Evolutionary conservation across 2,329 filamentous ascomycete species (phyloP).

Genomic region (Colletotrichum lindemuthianum): DNA sequence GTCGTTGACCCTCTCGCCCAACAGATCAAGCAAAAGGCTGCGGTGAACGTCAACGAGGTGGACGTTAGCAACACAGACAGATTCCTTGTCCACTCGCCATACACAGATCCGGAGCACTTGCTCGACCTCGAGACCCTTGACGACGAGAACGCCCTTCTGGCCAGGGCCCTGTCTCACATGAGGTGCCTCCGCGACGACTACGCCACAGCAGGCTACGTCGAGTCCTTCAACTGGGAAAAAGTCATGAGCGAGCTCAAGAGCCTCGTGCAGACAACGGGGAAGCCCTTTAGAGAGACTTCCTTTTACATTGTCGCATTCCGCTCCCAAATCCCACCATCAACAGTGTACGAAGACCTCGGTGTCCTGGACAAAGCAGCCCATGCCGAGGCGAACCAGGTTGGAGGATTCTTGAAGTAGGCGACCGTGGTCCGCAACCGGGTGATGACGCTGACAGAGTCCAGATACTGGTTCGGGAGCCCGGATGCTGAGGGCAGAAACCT

Average conservation of each 20-base stretch:
- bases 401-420: conserved; percentile 78
- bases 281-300: conserved; percentile 68
- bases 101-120: conserved; percentile 75
- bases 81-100: conserved; percentile 77
- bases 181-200: conserved; percentile 74
- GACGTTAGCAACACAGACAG: conserved; percentile 36
- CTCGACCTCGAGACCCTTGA: conserved; percentile 77
- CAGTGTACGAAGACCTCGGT: conserved; percentile 73
- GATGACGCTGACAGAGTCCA: conserved; percentile 44
- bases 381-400: conserved; percentile 79
- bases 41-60: conserved; percentile 24
- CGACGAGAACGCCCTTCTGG: conserved; percentile 73
- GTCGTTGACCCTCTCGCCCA: conserved; percentile 25
- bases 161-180: conserved; percentile 75
- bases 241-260: conserved; percentile 68
- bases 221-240: conserved; percentile 80
- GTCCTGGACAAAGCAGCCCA: conserved; percentile 82
- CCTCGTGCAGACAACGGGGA: conserved; percentile 57
- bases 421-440: not conserved
- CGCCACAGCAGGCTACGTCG: conserved; percentile 77
- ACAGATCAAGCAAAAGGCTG: conserved; percentile 23
- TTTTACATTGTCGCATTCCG: conserved; percentile 91
- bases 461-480: conserved; percentile 88
- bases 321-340: conserved; percentile 72
- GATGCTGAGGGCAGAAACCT: conserved; percentile 78